phyloP scores from a whole-genome alignment of 257 asterid genomes.

The Solanum peruvianum region DNA sequence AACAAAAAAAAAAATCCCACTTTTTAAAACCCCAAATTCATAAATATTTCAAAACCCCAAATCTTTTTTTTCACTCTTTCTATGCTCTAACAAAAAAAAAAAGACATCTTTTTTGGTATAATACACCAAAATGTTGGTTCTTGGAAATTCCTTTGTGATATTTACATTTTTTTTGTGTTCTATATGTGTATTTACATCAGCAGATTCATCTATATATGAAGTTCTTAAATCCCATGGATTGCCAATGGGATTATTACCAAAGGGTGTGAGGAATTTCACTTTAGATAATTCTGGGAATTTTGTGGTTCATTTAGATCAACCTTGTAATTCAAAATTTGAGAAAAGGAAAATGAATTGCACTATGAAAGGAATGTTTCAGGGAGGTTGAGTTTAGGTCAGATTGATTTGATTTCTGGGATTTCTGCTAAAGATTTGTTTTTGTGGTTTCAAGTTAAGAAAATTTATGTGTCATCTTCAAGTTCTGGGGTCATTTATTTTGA shows the following conservation, averaged over 20 bases:
- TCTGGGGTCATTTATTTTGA: slow-evolving; percentile 91
- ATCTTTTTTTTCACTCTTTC: background rate
- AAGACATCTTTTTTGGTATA: background rate
- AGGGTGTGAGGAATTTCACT: slow-evolving; percentile 64
- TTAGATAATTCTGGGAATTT: slow-evolving; percentile 54
- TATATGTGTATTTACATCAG: background rate
- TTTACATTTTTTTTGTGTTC: slow-evolving; percentile 7
- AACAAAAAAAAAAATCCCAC: background rate
- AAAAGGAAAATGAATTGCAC: slow-evolving; percentile 41
- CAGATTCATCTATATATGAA: slow-evolving; percentile 50
- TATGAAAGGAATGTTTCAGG: slow-evolving; percentile 67
- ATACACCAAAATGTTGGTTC: background rate
- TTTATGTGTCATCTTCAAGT: slow-evolving; percentile 80
- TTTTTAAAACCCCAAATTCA: background rate
- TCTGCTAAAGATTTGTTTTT: slow-evolving; percentile 91
- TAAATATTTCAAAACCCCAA: background rate
- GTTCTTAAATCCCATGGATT: slow-evolving; percentile 52
- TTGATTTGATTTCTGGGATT: slow-evolving; percentile 63
- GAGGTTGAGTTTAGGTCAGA: slow-evolving; percentile 43
- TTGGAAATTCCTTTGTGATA: slow-evolving; percentile 7
- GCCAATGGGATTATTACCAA: slow-evolving; percentile 86
- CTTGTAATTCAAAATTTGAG: slow-evolving; percentile 86
- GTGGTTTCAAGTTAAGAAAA: slow-evolving; percentile 86
- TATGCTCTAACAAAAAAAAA: background rate
- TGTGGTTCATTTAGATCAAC: slow-evolving; percentile 59